Evolutionary conservation across 768 basidiomycete species (phyloP), one percentile per base, ranked within the genome.

Genomic region (Trametes sanguinea): DNA sequence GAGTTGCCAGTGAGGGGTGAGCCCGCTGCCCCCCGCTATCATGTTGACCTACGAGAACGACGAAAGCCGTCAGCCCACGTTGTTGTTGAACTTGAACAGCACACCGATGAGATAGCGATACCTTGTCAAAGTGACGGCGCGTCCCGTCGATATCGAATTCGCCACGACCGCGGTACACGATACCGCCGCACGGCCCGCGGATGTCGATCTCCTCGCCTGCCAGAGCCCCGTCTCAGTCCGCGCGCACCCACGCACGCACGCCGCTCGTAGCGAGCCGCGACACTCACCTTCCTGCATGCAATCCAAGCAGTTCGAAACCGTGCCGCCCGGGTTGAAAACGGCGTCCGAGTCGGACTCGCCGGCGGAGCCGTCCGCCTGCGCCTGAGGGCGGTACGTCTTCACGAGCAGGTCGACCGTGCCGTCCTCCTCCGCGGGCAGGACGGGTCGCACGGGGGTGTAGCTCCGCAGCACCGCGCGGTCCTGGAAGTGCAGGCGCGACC

Each of bases 1-100:
- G 48, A 69, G 60, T 56, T 69, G 68, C 66, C 67, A 69, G 51
- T 69, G 68, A 5, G 68, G 68, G 35, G 68, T 69, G 8, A 67
- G 51, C 1, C 68, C 68, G 45, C 60, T 67, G 5, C 68, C 68
- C 2, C 68, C 68, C 0, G 67, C 67, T n/a, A 69, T 61, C 6
- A 69, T 65, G 35, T 68, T 69, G 60, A 69, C 61, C 68, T 69
- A 32, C 16, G 45, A 10, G 11, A 30, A n/a, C 13, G 16, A 13
- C 35, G 39, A 6, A 37, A 8, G 7, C 33, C 35, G 40, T 46
- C 27, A 1, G 22, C 11, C 4, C 30, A 51, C 29, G 13, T 44
- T 16, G 22, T 22, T 22, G 22, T 22, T 22, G 22, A 22, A 22
- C 22, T 22, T 22, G 22, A 22, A 22, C 22, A 22, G 22, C 22